Base-by-base conservation (phyloP, 2,329 filamentous ascomycete genomes). In the Neodidymelliopsis sp. region DNA sequence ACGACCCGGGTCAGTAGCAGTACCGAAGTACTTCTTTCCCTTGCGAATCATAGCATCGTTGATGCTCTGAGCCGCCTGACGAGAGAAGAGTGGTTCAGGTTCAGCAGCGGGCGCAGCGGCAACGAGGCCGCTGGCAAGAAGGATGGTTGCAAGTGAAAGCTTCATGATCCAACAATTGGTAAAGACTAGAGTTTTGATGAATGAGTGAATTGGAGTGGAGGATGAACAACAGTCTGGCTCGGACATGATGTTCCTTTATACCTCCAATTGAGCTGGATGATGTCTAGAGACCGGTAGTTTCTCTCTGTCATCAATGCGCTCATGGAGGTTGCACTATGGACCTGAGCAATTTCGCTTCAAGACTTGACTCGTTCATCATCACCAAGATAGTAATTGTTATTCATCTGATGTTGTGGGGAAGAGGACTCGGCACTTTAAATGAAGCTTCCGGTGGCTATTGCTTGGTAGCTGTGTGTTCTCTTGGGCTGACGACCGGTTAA, bases 21-120 rank as follows among this genome's bases (percentile, higher is more conserved):
- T 81, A 58, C 86, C 87, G 45, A 81, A 86, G 74, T 89, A 89
- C 59, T 81, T 77, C 75, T 86, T 89, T 56, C 85, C 85, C 67
- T 84, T 82, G 44, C 79, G 79, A 63, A 82, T 79, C 72, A 87
- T 82, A 18, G 81, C 75, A 43, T 70, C 70, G 66, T 86, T 75
- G 58, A 87, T 77, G 73, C 81, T 84, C 52, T 71, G 57, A 3
- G 67, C 57, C 27, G 68, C 67, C 51, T 72, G 67, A 34, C 69
- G 69, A 28, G 59, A 54, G 29, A 60, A 57, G 23, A 71, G 56
- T 2, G 55, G 49, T 53, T 69, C 65, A 34, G 67, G 63, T 38
- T 70, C 65, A 33, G 66, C 55, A 33, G 65, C 52, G 7, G 67
- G 69, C 24, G 60, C 49, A 39, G 69, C 67, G 16, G 33, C 30